Conservation (phyloP, 2,329 filamentous ascomycete genomes). For the Penicillium sp. region DNA sequence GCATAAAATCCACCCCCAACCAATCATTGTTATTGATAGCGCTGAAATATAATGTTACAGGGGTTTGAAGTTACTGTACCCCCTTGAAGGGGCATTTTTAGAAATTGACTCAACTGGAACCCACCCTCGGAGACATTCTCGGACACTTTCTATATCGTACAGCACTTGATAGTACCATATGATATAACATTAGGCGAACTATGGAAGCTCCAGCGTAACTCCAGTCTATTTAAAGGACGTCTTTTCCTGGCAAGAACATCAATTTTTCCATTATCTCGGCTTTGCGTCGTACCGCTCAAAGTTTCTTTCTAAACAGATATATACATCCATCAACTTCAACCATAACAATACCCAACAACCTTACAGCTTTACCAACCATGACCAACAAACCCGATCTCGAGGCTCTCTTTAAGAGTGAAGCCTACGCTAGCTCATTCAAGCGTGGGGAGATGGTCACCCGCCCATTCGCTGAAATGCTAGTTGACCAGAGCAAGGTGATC, state of each 20-base stretch:
- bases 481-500: constrained; percentile 32
- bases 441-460: constrained; percentile 34
- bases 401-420: constrained; percentile 19
- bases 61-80: background rate
- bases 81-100: background rate
- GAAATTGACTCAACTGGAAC: background rate
- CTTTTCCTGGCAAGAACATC: background rate
- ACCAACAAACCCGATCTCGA: background rate
- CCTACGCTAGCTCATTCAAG: constrained; percentile 30
- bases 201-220: background rate
- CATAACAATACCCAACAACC: too few species aligned
- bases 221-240: background rate
- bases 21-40: background rate
- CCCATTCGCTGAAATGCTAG: constrained; percentile 29
- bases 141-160: constrained; percentile 16
- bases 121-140: constrained; percentile 23
- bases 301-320: background rate
- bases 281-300: background rate
- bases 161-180: background rate
- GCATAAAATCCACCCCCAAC: background rate
- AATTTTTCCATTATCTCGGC: background rate
- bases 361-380: constrained; percentile 5
- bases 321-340: background rate
- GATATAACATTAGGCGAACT: too few species aligned
- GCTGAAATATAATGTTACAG: background rate